Evolutionary conservation across 306 rosid genomes (phyloP).

Genomic region (Begonia loranthoides): DNA sequence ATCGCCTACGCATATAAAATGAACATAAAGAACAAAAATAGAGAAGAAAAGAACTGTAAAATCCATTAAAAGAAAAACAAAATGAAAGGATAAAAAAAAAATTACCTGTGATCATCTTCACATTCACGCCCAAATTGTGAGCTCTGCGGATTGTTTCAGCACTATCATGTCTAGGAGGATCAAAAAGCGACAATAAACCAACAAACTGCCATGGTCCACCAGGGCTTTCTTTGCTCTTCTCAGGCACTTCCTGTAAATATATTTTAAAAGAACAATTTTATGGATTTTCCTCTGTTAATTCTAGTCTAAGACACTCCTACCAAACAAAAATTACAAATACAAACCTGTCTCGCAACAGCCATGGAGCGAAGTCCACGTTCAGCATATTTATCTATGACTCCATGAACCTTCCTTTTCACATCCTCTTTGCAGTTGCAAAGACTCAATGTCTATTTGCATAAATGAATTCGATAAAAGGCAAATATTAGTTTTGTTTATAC

Average conservation of each 20-base stretch:
- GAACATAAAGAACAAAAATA: too few species aligned
- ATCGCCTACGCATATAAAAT: conserved; percentile 10
- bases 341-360: conserved; percentile 64
- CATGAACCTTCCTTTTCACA: conserved; percentile 33
- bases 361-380: conserved; percentile 71
- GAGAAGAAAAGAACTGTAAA: too few species aligned
- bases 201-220: conserved; percentile 71
- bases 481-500: too few species aligned
- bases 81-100: too few species aligned
- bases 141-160: conserved; percentile 87
- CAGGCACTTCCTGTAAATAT: conserved; percentile 37
- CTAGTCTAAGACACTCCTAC: too few species aligned
- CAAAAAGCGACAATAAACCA: conserved; percentile 81
- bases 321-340: neutral
- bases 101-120: conserved; percentile 83
- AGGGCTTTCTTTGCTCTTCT: conserved; percentile 57
- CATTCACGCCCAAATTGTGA: conserved; percentile 79
- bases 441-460: conserved; percentile 42
- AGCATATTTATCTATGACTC: conserved; percentile 46
- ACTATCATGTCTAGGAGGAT: conserved; percentile 95
- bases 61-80: too few species aligned
- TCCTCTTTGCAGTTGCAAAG: conserved; percentile 60
- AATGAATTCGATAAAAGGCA: too few species aligned
- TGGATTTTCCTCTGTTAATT: too few species aligned
- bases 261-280: too few species aligned